phyloP scores from a whole-genome alignment of 2,329 filamentous ascomycete species.

The Aspergillus sp. region DNA sequence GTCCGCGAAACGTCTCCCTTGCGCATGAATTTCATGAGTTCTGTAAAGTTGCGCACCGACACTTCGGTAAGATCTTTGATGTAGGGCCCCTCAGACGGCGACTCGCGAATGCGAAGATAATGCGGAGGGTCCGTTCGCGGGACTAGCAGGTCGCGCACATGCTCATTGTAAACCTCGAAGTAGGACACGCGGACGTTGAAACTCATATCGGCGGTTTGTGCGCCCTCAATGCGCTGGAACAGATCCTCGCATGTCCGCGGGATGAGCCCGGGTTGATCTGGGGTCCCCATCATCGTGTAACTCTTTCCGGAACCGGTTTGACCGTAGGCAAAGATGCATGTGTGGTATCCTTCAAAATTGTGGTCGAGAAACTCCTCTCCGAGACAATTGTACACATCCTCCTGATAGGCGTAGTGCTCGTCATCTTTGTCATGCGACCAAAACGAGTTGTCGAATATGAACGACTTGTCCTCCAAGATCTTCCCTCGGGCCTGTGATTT shows the following conservation, averaged over 20 bases:
- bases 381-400: conserved; percentile 89
- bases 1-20: conserved; percentile 85
- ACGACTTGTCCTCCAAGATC: conserved; percentile 80
- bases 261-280: conserved; percentile 85
- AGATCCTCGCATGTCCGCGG: conserved; percentile 94
- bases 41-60: conserved; percentile 79
- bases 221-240: conserved; percentile 85
- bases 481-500: conserved; percentile 66
- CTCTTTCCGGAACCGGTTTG: conserved; percentile 98
- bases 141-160: conserved; percentile 89
- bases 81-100: conserved; percentile 90
- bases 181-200: conserved; percentile 98
- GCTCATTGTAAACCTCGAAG: conserved; percentile 99
- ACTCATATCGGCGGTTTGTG: conserved; percentile 85
- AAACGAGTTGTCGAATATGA: conserved; percentile 97
- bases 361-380: conserved; percentile 98
- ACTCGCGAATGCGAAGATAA: conserved; percentile 96
- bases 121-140: conserved; percentile 77
- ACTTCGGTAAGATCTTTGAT: conserved; percentile 95
- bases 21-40: conserved; percentile 89
- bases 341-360: conserved; percentile 99
- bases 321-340: conserved; percentile 97
- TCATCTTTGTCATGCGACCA: conserved; percentile 86
- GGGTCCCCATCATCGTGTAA: conserved; percentile 94
- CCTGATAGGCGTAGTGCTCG: conserved; percentile 84